Evolutionary conservation across 2,329 filamentous ascomycete species (phyloP), one percentile per base, ranked within the genome.

Genomic region (Drechslera avenae): DNA sequence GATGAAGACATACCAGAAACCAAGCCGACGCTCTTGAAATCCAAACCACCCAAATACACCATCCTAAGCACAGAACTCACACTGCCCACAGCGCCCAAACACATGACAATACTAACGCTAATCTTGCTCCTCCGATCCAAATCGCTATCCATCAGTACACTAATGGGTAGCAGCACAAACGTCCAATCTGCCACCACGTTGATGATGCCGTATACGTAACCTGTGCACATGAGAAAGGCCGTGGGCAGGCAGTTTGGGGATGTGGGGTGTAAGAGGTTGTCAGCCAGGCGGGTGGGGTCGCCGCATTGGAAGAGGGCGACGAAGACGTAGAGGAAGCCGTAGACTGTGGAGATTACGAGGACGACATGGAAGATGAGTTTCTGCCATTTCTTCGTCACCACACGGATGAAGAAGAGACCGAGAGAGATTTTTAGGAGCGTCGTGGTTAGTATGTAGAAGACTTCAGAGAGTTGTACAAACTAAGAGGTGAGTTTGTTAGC

Each of bases 361-460:
- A 42, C 21, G 5, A 40, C 16, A 10, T 52, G 44, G 13, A 52
- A 52, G 5, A 52, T 16, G 14, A 26, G 30, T 21, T 39, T 63
- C 58, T 73, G 69, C 69, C 69, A 73, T 10, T 46, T 57, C 31
- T 67, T 62, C 8, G 64, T 69, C 9, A 73, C 56, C 5, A 73
- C 57, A 14, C 69, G 66, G 1, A 73, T 59, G 37, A 73, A 73
- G 63, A 73, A 73, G 17, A 73, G 66, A 1, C 69, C 68, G 3
- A 73, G 54, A 2, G 69, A 71, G 10, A 72, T 62, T 56, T 82
- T 83, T 36, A 81, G 73, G 14, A 79, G 61, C 5, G 76, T 75
- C 5, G 78, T 80, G 0, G 77, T 75, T 52, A 81, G 71, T 19
- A 79, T 76, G 62, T 84, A 85, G 62, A 78, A 81, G 40, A 80